phyloP scores from a whole-genome alignment of 2,329 filamentous ascomycete genomes.

The Neocatenulostroma microsporum region DNA sequence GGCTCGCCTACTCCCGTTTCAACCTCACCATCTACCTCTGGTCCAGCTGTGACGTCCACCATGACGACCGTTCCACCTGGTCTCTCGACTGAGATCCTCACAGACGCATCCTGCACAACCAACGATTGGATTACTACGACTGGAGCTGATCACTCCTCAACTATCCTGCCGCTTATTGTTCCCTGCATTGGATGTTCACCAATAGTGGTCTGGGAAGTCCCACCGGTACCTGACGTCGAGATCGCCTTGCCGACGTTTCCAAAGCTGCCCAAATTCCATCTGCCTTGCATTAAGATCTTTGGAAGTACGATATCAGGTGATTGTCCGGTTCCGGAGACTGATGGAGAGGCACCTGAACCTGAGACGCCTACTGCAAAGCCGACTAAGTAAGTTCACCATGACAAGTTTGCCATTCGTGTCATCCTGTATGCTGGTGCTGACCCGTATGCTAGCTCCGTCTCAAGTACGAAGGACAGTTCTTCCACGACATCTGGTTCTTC shows the following conservation, averaged over 20 bases:
- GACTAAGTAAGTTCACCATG: no score
- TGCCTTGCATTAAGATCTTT: slow-evolving; percentile 4
- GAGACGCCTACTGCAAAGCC: no score
- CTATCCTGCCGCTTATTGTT: slow-evolving; percentile 5
- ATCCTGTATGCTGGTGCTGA: no score
- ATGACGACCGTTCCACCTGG: slow-evolving; percentile 6
- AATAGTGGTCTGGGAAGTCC: slow-evolving; percentile 4
- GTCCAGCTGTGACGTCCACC: slow-evolving; percentile 1
- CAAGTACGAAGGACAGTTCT: no score
- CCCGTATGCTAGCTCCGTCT: no score
- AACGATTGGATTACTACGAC: slow-evolving; percentile 8
- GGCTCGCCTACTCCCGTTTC: not conserved
- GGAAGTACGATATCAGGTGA: no score
- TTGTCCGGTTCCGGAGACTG: no score
- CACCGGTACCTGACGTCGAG: slow-evolving; percentile 1
- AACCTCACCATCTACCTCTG: not conserved
- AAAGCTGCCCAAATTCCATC: slow-evolving; percentile 4
- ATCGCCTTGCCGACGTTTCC: slow-evolving; percentile 3
- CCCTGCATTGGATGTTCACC: slow-evolving; percentile 3
- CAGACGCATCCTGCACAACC: not conserved
- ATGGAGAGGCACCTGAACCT: no score
- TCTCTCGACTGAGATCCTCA: slow-evolving; percentile 2
- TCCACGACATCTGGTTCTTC: no score
- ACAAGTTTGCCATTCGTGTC: no score
- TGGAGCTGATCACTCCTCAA: slow-evolving; percentile 2